Base-by-base conservation (phyloP, 768 basidiomycete species). In the Pulveroboletus sp. region DNA sequence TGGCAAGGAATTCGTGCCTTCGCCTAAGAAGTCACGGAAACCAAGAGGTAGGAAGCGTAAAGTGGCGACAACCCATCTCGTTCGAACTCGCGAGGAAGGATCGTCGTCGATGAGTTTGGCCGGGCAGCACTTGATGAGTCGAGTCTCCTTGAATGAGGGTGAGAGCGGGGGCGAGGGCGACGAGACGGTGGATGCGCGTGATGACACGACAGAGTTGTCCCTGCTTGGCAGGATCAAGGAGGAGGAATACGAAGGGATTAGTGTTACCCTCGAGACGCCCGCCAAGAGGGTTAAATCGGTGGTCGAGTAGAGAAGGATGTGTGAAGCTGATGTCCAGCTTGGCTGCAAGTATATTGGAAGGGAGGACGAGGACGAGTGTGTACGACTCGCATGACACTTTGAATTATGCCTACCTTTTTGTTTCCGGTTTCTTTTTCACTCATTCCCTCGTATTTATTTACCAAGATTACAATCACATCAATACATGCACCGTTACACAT, bases 1-100 rank as follows among this genome's bases (percentile, higher is more conserved):
- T 57, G 71, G 76, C 51, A 76, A 68, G 55, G 71, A 75, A 43
- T 84, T 83, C 51, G 71, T 82, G 27, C 81, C 84, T n/a, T 75
- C 75, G 39, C 77, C 76, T 15, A 76, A 66, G 68, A 77, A 72
- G 50, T 51, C 66, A 3, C 61, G 67, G 17, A 77, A 63, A 44
- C 31, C 57, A 13, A 64, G 68, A 56, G 67, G 68, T 50, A 65
- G 61, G 62, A 65, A 60, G 39, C 66, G 65, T 57, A 68, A 67
- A 49, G 57, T 67, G 47, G 64, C 53, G 13, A 36, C 52, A 45
- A 49, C 59, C 32, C 49, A 62, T 41, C 38, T 57, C 2, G 21
- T n/a, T 4, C 53, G 46, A 11, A 7, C 31, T 15, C 52, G 46
- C 5, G 66, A 59, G 9, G 54, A 59, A 21, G 52, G 55, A 0